Evolutionary conservation across 2,329 filamentous ascomycete genomes (phyloP).

Genomic region (Allantophomopsis cytisporea): DNA sequence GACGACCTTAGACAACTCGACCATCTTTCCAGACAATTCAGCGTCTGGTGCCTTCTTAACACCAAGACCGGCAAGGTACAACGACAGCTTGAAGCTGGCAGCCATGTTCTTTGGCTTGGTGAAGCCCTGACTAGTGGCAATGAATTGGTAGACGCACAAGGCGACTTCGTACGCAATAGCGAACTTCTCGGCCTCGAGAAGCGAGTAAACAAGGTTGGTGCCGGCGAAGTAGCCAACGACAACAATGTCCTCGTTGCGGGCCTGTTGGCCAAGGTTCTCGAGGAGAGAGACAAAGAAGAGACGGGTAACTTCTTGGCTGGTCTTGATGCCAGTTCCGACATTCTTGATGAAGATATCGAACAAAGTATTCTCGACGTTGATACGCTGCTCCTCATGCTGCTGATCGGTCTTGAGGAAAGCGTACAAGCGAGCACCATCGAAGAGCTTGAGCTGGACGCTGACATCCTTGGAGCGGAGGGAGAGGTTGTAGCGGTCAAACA

Average conservation of each 20-base stretch:
- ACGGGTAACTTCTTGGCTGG: constrained; percentile 15
- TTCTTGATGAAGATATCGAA: constrained; percentile 24
- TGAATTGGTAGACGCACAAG: constrained; percentile 27
- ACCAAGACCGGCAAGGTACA: constrained; percentile 27
- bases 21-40: constrained; percentile 19
- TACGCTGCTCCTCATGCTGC: constrained; percentile 17
- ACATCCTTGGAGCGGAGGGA: constrained; percentile 12
- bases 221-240: constrained; percentile 25
- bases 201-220: constrained; percentile 13
- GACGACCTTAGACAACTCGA: constrained; percentile 23
- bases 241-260: constrained; percentile 17
- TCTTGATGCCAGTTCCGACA: constrained; percentile 15
- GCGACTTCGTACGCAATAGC: constrained; percentile 27
- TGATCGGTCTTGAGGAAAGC: constrained; percentile 17
- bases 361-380: constrained; percentile 22
- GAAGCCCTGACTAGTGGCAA: constrained; percentile 26
- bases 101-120: constrained; percentile 22
- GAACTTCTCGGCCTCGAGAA: constrained; percentile 24
- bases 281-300: constrained; percentile 27
- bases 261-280: constrained; percentile 21
- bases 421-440: constrained; percentile 24
- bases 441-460: constrained; percentile 19
- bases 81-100: constrained; percentile 30
- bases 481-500: constrained; percentile 22
- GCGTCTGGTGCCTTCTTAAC: constrained; percentile 20